Evolutionary conservation across 495 filamentous ascomycete genomes (phyloP).

Genomic region (Friedmanniomyces endolithicus): DNA sequence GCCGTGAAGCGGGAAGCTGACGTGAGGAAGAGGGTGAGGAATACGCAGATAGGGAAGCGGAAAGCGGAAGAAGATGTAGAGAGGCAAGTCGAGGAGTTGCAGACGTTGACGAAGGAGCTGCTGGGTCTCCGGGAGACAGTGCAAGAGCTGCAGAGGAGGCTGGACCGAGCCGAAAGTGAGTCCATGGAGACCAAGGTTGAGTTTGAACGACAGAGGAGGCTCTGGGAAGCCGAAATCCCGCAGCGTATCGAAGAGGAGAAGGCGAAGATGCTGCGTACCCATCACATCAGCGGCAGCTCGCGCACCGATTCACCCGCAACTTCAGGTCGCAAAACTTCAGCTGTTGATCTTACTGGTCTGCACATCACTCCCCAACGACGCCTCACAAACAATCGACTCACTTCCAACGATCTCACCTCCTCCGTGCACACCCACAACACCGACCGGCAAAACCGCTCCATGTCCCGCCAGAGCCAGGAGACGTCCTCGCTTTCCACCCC

Average conservation of each 20-base stretch:
- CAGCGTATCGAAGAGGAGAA: slow-evolving; percentile 61
- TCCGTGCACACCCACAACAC: slow-evolving; percentile 30
- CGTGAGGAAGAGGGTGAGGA: slow-evolving; percentile 71
- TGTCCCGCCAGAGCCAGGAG: slow-evolving; percentile 30
- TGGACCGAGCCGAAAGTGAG: slow-evolving; percentile 53
- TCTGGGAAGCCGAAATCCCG: slow-evolving; percentile 47
- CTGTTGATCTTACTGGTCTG: slow-evolving; percentile 15
- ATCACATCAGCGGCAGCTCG: slow-evolving; percentile 19
- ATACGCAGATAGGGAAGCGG: slow-evolving; percentile 61
- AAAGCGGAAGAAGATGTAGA: slow-evolving; percentile 76
- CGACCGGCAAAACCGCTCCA: neutral
- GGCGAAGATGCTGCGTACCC: slow-evolving; percentile 61
- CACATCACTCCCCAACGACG: slow-evolving; percentile 11
- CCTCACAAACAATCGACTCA: slow-evolving; percentile 12
- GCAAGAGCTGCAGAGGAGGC: slow-evolving; percentile 51
- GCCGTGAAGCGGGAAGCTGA: slow-evolving; percentile 71
- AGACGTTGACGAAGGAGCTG: slow-evolving; percentile 46
- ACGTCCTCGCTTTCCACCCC: slow-evolving; percentile 26
- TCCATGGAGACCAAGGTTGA: slow-evolving; percentile 46
- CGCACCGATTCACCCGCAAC: slow-evolving; percentile 21
- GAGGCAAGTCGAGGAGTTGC: slow-evolving; percentile 48
- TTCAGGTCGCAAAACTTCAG: slow-evolving; percentile 19
- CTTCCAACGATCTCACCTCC: slow-evolving; percentile 27
- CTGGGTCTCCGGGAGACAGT: slow-evolving; percentile 46
- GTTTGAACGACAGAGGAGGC: slow-evolving; percentile 58